Conservation (phyloP, 345 rosid species). For the Syzygium jambos region DNA sequence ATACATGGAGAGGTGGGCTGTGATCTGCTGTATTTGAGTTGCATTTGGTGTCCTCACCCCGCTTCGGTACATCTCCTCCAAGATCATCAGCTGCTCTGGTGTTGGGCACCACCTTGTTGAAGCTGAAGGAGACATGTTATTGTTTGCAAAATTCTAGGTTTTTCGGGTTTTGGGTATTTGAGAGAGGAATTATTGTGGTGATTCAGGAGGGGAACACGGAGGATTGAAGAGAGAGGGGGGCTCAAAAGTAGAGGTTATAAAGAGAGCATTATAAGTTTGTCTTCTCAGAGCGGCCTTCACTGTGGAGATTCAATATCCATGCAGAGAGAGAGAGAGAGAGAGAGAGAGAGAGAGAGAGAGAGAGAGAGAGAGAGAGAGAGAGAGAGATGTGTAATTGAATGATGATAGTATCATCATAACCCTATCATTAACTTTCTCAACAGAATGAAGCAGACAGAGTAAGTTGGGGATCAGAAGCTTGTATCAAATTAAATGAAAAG, state of each 20-base stretch:
- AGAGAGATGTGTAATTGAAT: conserved; percentile 16
- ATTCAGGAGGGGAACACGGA: neutral
- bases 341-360: neutral
- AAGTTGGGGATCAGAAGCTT: neutral
- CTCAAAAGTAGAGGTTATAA: conserved; percentile 16
- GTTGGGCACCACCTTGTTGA: conserved; percentile 97
- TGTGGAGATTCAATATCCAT: conserved; percentile 15
- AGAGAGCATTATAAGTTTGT: conserved; percentile 18
- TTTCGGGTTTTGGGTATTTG: neutral
- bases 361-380: conserved; percentile 9
- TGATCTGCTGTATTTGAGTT: conserved; percentile 76
- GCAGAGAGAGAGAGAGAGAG: conserved; percentile 8
- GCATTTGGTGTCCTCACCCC: conserved; percentile 85
- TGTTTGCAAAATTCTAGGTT: neutral
- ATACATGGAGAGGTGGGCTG: conserved; percentile 62
- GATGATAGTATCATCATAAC: conserved; percentile 41
- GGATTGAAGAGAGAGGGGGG: conserved; percentile 1
- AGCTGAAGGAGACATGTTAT: conserved; percentile 49
- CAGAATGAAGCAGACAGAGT: conserved; percentile 16
- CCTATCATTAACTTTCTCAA: conserved; percentile 12
- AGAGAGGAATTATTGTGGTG: neutral
- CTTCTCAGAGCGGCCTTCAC: conserved; percentile 35
- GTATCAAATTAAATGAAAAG: neutral
- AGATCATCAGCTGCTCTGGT: conserved; percentile 85
- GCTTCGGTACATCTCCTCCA: conserved; percentile 75